Base-by-base conservation (phyloP, 2,329 filamentous ascomycete genomes). In the Aphanocladium album region DNA sequence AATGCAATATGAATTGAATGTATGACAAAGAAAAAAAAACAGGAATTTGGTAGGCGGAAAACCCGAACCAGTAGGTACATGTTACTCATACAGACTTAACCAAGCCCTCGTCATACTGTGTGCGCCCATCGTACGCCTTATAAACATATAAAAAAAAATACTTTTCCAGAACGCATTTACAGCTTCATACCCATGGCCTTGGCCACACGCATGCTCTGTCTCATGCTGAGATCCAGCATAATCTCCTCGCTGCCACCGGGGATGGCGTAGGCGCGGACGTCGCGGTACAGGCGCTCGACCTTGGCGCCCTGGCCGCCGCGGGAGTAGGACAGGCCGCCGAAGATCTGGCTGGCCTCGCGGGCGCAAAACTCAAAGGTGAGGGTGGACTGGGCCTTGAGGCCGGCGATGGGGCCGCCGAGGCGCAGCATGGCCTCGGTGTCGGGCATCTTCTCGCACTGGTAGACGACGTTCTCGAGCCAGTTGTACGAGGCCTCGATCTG, bases 341-440 rank as follows among this genome's bases (percentile, higher is more conserved):
- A 99, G 76, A 99, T 98, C 83, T 99, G 95, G 72, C 88, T 91
- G 17, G 95, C 95, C 79, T 99, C 95, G 63, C 93, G 85, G 35
- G 95, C 95, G 77, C 95, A 99, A 81, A 96, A 98, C 79, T 99
- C 95, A 69, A 98, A 99, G 0, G 93, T 97, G 2, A 91, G 84
- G 2, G 95, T 99, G 46, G 89, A 83, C 76, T 99, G 95, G 1
- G 95, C 95, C 80, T 99, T 99, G 70, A 98, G 83, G 39, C 89
- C 83, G 55, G 95, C 95, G 73, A 98, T 98, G 65, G 93, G 90
- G 39, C 95, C 95, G 50, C 95, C 95, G 8, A 99, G 89, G 68
- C 93, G 90, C 69, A 98, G 81, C 91, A 97, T 98, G 62, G 93
- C 93, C 79, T 98, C 91, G 56, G 89, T 92, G 74, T 98, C 92